Evolutionary conservation across 2,329 filamentous ascomycete species (phyloP).

Genomic region (Talaromyces pinophilus): DNA sequence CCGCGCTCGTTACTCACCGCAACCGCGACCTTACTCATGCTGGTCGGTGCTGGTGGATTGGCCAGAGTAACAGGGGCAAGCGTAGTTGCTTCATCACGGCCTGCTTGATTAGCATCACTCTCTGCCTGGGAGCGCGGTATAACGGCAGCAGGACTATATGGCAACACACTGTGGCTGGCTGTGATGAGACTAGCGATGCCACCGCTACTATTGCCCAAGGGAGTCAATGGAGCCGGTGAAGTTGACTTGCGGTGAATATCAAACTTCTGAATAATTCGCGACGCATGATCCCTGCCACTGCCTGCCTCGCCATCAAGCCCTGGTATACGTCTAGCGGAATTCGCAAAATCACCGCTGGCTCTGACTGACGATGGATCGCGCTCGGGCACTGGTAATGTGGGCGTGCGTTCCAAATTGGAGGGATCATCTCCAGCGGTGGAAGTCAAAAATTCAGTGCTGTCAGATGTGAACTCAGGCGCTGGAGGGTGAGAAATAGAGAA

Average conservation of each 20-base stretch:
- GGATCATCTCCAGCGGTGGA: constrained; percentile 58
- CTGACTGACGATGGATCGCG: constrained; percentile 60
- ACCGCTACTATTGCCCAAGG: constrained; percentile 51
- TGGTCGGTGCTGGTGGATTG: constrained; percentile 79
- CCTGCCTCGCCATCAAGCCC: constrained; percentile 66
- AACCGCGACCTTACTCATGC: constrained; percentile 81
- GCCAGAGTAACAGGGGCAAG: constrained; percentile 81
- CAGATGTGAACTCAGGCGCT: constrained; percentile 87
- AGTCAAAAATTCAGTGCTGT: constrained; percentile 66
- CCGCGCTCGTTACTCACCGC: constrained; percentile 75
- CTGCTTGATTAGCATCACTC: constrained; percentile 37
- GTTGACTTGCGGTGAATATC: constrained; percentile 79
- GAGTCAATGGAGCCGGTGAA: constrained; percentile 56
- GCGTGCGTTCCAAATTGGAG: constrained; percentile 58
- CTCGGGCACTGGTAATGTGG: constrained; percentile 66
- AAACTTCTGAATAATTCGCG: constrained; percentile 88
- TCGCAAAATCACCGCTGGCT: constrained; percentile 70
- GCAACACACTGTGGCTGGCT: constrained; percentile 76
- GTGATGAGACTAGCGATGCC: constrained; percentile 86
- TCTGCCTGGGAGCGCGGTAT: constrained; percentile 41
- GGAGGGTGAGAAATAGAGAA: constrained; percentile 90
- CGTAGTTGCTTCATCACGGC: constrained; percentile 51
- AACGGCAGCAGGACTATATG: constrained; percentile 55
- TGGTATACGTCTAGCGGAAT: constrained; percentile 48
- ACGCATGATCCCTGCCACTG: constrained; percentile 74